Evolutionary conservation across 164 flowering plant genomes (phyloP), one percentile per base, ranked within the genome.

Genomic region (Vitis riparia): DNA sequence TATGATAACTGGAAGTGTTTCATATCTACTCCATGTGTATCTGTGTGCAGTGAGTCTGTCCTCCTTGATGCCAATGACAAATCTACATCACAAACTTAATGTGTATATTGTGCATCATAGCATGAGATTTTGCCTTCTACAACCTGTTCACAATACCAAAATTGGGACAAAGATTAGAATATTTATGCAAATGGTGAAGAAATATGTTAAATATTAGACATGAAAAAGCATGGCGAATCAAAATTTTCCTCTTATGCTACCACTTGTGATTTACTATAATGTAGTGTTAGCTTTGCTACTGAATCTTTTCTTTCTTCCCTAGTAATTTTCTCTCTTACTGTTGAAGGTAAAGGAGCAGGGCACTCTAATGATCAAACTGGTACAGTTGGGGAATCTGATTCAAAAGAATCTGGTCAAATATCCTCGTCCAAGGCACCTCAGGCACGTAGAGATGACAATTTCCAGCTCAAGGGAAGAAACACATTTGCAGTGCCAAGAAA

Each of bases 401-500:
- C 78, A 2, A 71, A 53, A 59, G 73, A 67, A 30, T 44, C 77
- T 47, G 14, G 0, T 19, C 80, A 68, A n/a, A 62, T 49, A 32
- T 59, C 78, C 16, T 57, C 68, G 19, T 63, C 74, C 0, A 63
- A 12, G 17, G 71, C 48, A 12, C 13, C 72, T 49, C 57, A 51
- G 62, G 53, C 66, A 59, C 76, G 27, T 62, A 79, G 79, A 51
- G 77, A 75, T 32, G 76, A 71, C 6, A 63, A 29, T 29, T 10
- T 82, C 62, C 80, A 82, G 78, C 82, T 89, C 19, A 82, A 69
- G 71, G 97, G 97, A n/a, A 91, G 69, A 76, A 91, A 84, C 83
- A 89, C 94, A 60, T 92, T 92, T 77, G 88, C 94, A 9, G 63
- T 89, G 62, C 99, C 98, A 7, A 78, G 97, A 75, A 78, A 66